Evolutionary conservation across 192 early-diverging fungal species (phyloP), one percentile per base, ranked within the genome.

Genomic region (Coemansia sp.): DNA sequence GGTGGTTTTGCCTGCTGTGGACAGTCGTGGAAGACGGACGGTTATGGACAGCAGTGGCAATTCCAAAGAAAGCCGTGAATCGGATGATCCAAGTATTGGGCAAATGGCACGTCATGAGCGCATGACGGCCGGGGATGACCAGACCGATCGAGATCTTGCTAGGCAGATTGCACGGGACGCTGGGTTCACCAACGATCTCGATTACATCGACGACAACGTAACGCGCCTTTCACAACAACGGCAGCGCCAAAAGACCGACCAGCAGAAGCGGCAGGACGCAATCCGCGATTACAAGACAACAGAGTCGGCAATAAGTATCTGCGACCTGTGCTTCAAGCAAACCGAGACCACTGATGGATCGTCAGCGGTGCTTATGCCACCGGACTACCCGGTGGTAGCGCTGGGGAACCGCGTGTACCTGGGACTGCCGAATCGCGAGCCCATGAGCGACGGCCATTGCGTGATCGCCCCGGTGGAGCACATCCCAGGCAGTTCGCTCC

Each of bases 391-490:
- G 0, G 84, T 97, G 42, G 82, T 97, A 0, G 84, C 93, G 4
- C 68, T 96, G 25, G 95, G 88, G 2, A 89, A 83, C 9, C 84
- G 85, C 17, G 79, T 85, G 5, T 97, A 96, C 67, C 66, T 99
- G 55, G 89, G 86, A 11, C 65, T 99, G 19, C 90, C 94, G 0
- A 79, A 81, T 48, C 67, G 81, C 15, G 83, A 87, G 31, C 89
- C 91, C 14, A 85, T 98, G 70, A 82, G 86, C 20, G 87, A 88
- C 2, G 91, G 89, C 2, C 95, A 98, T 55, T 96, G 94, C 79
- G 68, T 91, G 41, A 97, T 99, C 67, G 91, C 94, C 7, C 97
- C 97, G 15, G 61, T 92, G 13, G 87, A 95, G 55, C 97, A 99
- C 62, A 82, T 86, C 29, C 64, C 86, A 0, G 78, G 78, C 13